Base-by-base conservation (phyloP, 2,329 filamentous ascomycete species). In the Cercospora janseana region DNA sequence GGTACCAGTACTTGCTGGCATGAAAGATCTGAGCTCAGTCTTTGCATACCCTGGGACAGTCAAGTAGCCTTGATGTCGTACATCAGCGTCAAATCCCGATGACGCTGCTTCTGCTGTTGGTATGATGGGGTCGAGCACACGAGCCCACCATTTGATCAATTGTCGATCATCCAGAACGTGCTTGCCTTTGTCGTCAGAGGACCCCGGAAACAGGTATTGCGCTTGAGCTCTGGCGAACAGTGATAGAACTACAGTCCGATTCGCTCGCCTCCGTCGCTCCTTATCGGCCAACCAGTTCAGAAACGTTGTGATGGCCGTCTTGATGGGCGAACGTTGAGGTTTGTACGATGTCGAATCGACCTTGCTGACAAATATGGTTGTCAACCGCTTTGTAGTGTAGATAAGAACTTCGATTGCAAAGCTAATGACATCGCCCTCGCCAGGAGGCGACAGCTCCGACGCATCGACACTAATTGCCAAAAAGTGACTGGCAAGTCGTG, bases 91-190 rank as follows among this genome's bases (percentile, higher is more conserved):
- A 58, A 63, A 51, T 1, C 34, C 24, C 8, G 46, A 6, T n/a
- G 6, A 24, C 5, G 34, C 31, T 18, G 24, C 8, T 23, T n/a
- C 23, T 3, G 9, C 15, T 9, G 15, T 15, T 4, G 75, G 72
- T 8, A 95, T 70, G 3, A 96, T 75, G 0, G 87, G 86, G 63
- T 96, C 86, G 9, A 96, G 72, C 8, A 92, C 87, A 12, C 82
- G 85, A 65, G 90, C 95, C 93, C 93, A 98, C 93, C 93, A 98
- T 63, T 85, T 88, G 15, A 98, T 88, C 44, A 98, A 74, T 0
- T 87, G 88, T 24, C 90, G 79, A 63, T 98, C 93, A 62, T 95
- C 89, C 6, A 97, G 75, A 0, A 98, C 86, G 72, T 98, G 93
- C 66, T 98, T 98, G 2, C 81, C 80, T 13, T 72, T 70, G 66